Evolutionary conservation across 768 basidiomycete genomes (phyloP).

Genomic region (Tylopilus intermedius): DNA sequence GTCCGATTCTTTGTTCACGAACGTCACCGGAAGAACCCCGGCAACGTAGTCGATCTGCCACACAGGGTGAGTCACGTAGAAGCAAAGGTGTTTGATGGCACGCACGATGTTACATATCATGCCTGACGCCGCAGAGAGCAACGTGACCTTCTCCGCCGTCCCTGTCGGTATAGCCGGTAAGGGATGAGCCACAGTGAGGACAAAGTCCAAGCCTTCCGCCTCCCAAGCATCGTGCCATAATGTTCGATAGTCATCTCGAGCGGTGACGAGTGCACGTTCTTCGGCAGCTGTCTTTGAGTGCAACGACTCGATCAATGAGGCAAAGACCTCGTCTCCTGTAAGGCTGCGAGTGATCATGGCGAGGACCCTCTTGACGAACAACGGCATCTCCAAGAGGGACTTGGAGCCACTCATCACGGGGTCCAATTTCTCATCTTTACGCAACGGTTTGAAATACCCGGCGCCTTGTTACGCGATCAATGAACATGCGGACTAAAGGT

Average conservation of each 20-base stretch:
- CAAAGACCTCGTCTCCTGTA: slow-evolving; percentile 24
- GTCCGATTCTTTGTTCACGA: slow-evolving; percentile 44
- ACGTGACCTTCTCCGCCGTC: slow-evolving; percentile 30
- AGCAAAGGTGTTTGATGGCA: background rate
- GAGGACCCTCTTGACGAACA: slow-evolving; percentile 40
- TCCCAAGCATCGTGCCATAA: slow-evolving; percentile 38
- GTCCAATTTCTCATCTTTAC: slow-evolving; percentile 34
- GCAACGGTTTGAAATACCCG: slow-evolving; percentile 36
- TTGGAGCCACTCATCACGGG: slow-evolving; percentile 24
- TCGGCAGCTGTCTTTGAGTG: slow-evolving; percentile 25
- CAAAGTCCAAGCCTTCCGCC: slow-evolving; percentile 36
- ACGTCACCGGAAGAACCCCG: slow-evolving; percentile 57
- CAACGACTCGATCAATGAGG: slow-evolving; percentile 34
- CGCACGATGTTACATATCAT: slow-evolving; percentile 45
- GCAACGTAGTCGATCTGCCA: slow-evolving; percentile 50
- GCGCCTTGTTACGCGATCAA: slow-evolving; percentile 32
- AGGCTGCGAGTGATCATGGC: slow-evolving; percentile 34
- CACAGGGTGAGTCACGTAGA: background rate
- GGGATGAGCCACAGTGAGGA: slow-evolving; percentile 37
- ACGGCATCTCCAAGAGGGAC: slow-evolving; percentile 24
- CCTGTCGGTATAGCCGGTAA: slow-evolving; percentile 36
- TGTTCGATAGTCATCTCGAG: slow-evolving; percentile 21
- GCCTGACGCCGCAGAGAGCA: slow-evolving; percentile 30
- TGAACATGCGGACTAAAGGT: background rate
- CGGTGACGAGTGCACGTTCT: slow-evolving; percentile 27